These are phyloP conservation scores for Fusarium succisae DNA, from an alignment of 2,329 filamentous ascomycete genomes.

Conservation along the genomic window DNA sequence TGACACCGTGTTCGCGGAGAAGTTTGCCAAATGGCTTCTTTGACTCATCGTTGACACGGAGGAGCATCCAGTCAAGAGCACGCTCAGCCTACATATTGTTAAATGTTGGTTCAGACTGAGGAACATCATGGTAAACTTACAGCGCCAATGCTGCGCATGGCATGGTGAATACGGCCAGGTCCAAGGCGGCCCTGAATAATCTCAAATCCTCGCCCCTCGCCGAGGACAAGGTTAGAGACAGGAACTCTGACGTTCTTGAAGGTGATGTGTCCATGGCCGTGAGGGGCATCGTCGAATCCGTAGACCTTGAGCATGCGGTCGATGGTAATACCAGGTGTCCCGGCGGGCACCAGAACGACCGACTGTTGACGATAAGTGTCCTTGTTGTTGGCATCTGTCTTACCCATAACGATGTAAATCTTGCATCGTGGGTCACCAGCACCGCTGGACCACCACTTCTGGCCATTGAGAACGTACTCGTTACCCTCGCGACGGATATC, in stretches of 20 bases:
- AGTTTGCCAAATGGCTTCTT: constrained; percentile 94
- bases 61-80: constrained; percentile 93
- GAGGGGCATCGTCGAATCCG: constrained; percentile 97
- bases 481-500: constrained; percentile 84
- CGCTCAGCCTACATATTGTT: constrained; percentile 71
- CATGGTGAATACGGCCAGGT: constrained; percentile 96
- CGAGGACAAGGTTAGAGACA: constrained; percentile 83
- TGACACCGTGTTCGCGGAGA: constrained; percentile 88
- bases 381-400: constrained; percentile 79
- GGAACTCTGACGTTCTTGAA: constrained; percentile 94
- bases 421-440: constrained; percentile 92
- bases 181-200: constrained; percentile 98
- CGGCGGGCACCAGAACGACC: constrained; percentile 86
- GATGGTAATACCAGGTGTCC: constrained; percentile 86
- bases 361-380: constrained; percentile 91
- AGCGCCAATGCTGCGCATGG: constrained; percentile 93
- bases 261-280: constrained; percentile 92
- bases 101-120: not conserved
- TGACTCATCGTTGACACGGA: constrained; percentile 88
- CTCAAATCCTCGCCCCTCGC: constrained; percentile 94
- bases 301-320: constrained; percentile 94
- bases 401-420: constrained; percentile 97
- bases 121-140: constrained; percentile 52
- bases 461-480: constrained; percentile 89
- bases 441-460: constrained; percentile 99